Conservation (phyloP, 2,329 filamentous ascomycete species). For the Bipolaris victoriae region DNA sequence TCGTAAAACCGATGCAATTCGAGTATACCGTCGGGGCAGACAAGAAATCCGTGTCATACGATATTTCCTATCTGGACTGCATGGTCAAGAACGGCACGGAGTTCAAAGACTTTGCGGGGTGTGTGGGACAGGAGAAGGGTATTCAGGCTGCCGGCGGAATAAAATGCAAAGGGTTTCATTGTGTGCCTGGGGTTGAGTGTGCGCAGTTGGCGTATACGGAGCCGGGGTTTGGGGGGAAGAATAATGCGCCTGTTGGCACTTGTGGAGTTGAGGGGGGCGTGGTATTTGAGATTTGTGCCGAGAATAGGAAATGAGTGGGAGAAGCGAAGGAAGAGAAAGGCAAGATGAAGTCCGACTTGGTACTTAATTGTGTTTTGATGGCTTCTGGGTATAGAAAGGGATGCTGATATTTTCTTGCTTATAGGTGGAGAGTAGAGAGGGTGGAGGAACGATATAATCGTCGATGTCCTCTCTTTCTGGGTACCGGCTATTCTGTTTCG, state of each 20-base stretch:
- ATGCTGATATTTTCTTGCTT: too few species aligned
- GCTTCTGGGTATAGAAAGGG: not conserved
- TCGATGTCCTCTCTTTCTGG: not conserved
- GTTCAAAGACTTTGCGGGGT: conserved; percentile 12
- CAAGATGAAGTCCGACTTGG: too few species aligned
- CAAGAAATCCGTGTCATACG: conserved; percentile 17
- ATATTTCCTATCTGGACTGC: conserved; percentile 25
- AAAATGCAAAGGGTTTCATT: conserved; percentile 10
- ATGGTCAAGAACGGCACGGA: conserved; percentile 13
- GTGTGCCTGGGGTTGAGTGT: conserved; percentile 14
- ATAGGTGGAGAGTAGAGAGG: too few species aligned
- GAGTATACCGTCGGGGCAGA: conserved; percentile 22
- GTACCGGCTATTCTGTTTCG: not conserved
- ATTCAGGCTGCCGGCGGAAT: conserved; percentile 20
- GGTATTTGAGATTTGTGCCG: conserved; percentile 24
- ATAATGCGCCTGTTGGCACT: conserved; percentile 19
- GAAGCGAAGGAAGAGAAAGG: too few species aligned
- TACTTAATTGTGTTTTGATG: too few species aligned
- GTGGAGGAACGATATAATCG: not conserved
- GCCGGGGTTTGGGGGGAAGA: conserved; percentile 17
- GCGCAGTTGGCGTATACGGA: conserved; percentile 18
- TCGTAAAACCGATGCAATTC: conserved; percentile 20
- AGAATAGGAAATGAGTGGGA: not conserved
- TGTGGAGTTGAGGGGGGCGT: conserved; percentile 16
- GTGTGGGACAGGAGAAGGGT: conserved; percentile 22